phyloP scores from a whole-genome alignment of 2,329 filamentous ascomycete species.

The Aspergillus sp. region DNA sequence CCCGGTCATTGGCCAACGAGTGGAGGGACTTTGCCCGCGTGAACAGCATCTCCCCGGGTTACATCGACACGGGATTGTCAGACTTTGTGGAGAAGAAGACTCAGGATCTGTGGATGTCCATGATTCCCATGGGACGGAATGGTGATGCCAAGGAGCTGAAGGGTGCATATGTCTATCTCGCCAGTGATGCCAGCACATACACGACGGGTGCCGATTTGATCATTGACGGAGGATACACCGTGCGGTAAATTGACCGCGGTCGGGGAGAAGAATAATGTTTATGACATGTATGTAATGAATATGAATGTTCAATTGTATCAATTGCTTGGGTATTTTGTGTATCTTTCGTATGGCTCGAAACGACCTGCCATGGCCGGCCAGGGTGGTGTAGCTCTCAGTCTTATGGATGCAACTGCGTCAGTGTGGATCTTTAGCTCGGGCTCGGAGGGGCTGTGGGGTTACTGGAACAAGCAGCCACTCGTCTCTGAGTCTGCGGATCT shows the following conservation, averaged over 20 bases:
- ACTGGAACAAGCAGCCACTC: no score
- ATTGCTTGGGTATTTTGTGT: no score
- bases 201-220: slow-evolving; percentile 52
- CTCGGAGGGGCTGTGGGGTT: no score
- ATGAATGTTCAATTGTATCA: not conserved
- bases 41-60: slow-evolving; percentile 68
- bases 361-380: no score
- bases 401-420: no score
- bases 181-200: slow-evolving; percentile 52
- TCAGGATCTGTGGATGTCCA: slow-evolving; percentile 60
- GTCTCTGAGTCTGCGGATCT: no score
- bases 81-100: slow-evolving; percentile 64
- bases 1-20: slow-evolving; percentile 66
- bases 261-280: not conserved
- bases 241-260: slow-evolving; percentile 34
- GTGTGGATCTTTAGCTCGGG: no score
- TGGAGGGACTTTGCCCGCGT: slow-evolving; percentile 70
- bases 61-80: slow-evolving; percentile 68
- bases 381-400: no score
- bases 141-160: slow-evolving; percentile 68
- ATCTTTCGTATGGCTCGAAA: no score
- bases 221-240: slow-evolving; percentile 54
- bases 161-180: slow-evolving; percentile 57
- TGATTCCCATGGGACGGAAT: slow-evolving; percentile 63
- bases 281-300: slow-evolving; percentile 3